These are phyloP conservation scores for Eleusine coracana DNA, from an alignment of 176 grass and related monocot species.

Conservation along the genomic window DNA sequence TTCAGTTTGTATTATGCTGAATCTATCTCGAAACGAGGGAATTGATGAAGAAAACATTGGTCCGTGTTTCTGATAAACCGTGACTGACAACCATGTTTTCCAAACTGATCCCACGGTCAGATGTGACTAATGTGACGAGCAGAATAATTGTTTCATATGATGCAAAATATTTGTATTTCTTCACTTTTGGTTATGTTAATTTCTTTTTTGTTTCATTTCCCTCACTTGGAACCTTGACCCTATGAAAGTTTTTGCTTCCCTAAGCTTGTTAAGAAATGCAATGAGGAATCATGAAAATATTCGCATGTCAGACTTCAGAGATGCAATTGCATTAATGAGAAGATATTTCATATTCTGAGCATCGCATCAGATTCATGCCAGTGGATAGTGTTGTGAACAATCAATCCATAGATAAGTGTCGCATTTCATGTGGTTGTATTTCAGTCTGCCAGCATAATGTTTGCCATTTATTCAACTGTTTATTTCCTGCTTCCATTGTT, in stretches of 20 bases:
- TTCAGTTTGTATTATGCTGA: background rate
- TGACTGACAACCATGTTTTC: conserved; percentile 18
- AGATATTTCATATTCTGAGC: conserved; percentile 45
- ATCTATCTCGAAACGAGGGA: background rate
- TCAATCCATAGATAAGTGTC: background rate
- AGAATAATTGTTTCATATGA: too few species aligned
- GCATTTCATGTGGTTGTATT: background rate
- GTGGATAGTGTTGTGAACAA: background rate
- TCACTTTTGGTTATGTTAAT: too few species aligned
- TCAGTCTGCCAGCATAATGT: background rate
- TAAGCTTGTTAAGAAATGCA: background rate
- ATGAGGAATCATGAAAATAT: background rate
- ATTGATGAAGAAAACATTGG: conserved; percentile 35
- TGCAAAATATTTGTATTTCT: too few species aligned
- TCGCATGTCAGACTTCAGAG: conserved; percentile 56
- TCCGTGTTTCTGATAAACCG: conserved; percentile 27
- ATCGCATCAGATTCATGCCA: too few species aligned
- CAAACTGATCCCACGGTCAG: background rate
- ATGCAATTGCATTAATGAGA: conserved; percentile 53
- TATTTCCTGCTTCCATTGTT: background rate
- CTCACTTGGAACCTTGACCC: too few species aligned
- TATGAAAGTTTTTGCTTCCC: too few species aligned
- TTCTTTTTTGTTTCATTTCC: background rate
- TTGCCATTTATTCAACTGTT: background rate
- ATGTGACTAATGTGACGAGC: background rate